Evolutionary conservation across 2,329 filamentous ascomycete species (phyloP), one percentile per base, ranked within the genome.

Genomic region (Aaosphaeria pasadenensis): DNA sequence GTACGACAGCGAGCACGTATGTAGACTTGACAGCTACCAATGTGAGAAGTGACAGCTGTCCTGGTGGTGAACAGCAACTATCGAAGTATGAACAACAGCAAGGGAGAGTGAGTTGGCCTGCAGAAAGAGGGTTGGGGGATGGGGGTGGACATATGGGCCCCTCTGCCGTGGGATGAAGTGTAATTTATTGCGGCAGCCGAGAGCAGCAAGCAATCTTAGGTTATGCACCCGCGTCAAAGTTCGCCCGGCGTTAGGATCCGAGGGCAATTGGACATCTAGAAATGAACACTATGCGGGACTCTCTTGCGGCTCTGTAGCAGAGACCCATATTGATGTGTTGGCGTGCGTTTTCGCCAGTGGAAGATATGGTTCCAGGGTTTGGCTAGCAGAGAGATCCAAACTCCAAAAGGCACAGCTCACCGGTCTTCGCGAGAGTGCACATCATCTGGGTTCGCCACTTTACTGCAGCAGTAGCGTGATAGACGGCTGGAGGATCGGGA

Each of bases 311-410:
- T 73, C 70, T 72, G 66, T 64, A 62, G 53, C 57, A 59, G 70
- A 71, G 73, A 69, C 72, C 73, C 73, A 73, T 74, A 72, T 67
- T 88, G 89, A 91, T 95, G 90, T 87, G 89, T 80, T 95, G 90
- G 89, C 89, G 86, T 85, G 77, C 79, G 79, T 86, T 80, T 79
- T 84, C 82, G 82, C 88, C 88, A 92, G 86, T 91, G 84, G 80
- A 85, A 49, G 53, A 55, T 58, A 55, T 62, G 63, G 66, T 67
- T 68, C 66, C 64, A 70, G 60, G 70, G 62, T 66, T 60, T 63
- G 61, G 64, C 65, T 66, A 63, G 59, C 54, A 31, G 57, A 59
- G 50, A 54, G 53, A 39, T 67, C 60, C 60, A 62, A 61, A 58
- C 59, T 54, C 56, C 65, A 64, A 66, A 60, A 66, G 61, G 57